Percentiles rank a stretch among this genome's conserved stretches.
phyloP scores from a whole-genome alignment of 1,284 basidiomycete species.

The Ustilago sp. region DNA sequence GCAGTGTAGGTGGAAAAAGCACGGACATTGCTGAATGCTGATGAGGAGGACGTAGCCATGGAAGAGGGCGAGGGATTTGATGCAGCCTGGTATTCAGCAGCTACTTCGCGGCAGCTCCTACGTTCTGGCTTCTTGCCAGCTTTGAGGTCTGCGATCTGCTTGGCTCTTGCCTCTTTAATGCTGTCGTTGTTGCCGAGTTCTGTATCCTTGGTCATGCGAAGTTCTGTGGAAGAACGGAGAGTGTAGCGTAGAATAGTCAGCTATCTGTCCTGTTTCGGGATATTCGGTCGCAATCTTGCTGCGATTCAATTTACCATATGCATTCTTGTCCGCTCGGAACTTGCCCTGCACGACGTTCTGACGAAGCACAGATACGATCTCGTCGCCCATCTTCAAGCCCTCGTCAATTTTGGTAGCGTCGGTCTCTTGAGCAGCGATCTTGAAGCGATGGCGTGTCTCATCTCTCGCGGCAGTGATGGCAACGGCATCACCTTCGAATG shows the following conservation, averaged over 20 bases:
- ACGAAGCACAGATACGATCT: slow-evolving; percentile 59
- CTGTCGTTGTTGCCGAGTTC: slow-evolving; percentile 67
- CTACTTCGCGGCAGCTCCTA: slow-evolving; percentile 49
- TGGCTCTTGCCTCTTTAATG: slow-evolving; percentile 57
- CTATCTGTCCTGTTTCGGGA: neutral
- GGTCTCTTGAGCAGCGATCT: slow-evolving; percentile 44
- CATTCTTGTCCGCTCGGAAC: slow-evolving; percentile 44
- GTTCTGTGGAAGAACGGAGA: slow-evolving; percentile 26
- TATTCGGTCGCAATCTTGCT: neutral
- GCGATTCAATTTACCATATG: slow-evolving; percentile 39
- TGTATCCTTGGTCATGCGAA: slow-evolving; percentile 64
- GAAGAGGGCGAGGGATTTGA: slow-evolving; percentile 27
- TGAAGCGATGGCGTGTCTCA: slow-evolving; percentile 57
- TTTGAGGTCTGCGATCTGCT: slow-evolving; percentile 59
- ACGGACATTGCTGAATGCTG: slow-evolving; percentile 29
- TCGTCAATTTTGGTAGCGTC: slow-evolving; percentile 59
- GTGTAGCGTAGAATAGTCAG: neutral
- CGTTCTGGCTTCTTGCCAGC: slow-evolving; percentile 55
- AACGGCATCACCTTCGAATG: slow-evolving; percentile 55
- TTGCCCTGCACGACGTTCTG: slow-evolving; percentile 68
- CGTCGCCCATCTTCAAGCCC: slow-evolving; percentile 61
- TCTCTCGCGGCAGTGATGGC: slow-evolving; percentile 54
- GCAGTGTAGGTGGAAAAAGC: slow-evolving; percentile 36
- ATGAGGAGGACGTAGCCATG: slow-evolving; percentile 36
- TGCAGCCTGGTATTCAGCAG: slow-evolving; percentile 40